These are phyloP conservation scores for Graphiopsis chlorocephala DNA, from an alignment of 2,329 filamentous ascomycete species.

Conservation along the genomic window DNA sequence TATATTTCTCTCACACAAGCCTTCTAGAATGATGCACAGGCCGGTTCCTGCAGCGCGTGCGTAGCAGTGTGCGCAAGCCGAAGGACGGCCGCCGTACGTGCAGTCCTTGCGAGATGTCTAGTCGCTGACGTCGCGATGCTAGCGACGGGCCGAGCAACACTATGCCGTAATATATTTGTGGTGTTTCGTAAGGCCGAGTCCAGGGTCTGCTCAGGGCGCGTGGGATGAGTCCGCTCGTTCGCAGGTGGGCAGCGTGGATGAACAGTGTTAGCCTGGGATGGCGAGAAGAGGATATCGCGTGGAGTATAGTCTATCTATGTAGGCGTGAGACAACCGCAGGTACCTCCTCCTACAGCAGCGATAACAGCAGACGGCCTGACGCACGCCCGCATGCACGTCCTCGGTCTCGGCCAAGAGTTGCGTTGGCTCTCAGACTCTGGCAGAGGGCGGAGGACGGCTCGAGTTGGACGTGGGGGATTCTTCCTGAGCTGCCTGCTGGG, in stretches of 20 bases:
- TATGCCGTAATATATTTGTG: conserved; percentile 6
- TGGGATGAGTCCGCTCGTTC: conserved; percentile 6
- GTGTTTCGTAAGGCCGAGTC: not conserved
- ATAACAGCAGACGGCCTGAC: conserved; percentile 4
- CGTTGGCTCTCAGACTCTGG: not conserved
- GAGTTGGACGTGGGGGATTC: not conserved
- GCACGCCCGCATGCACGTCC: not conserved
- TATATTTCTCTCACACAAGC: not conserved
- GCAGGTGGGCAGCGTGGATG: not conserved
- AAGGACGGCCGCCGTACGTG: conserved; percentile 9
- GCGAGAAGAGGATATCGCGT: not conserved
- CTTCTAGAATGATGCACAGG: conserved; percentile 17
- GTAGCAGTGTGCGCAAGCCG: conserved; percentile 12
- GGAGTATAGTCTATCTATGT: not conserved
- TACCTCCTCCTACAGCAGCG: not conserved
- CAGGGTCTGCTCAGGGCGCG: conserved; percentile 9
- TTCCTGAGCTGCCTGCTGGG: not conserved
- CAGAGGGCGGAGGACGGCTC: not conserved
- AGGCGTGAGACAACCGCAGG: not conserved
- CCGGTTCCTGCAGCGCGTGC: conserved; percentile 15
- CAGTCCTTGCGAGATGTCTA: conserved; percentile 3
- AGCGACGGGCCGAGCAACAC: conserved; percentile 1
- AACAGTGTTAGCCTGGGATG: not conserved
- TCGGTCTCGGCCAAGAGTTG: not conserved
- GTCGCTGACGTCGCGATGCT: conserved; percentile 12